Conservation (phyloP, 345 rosid genomes). For the Gossypioides kirkii region DNA sequence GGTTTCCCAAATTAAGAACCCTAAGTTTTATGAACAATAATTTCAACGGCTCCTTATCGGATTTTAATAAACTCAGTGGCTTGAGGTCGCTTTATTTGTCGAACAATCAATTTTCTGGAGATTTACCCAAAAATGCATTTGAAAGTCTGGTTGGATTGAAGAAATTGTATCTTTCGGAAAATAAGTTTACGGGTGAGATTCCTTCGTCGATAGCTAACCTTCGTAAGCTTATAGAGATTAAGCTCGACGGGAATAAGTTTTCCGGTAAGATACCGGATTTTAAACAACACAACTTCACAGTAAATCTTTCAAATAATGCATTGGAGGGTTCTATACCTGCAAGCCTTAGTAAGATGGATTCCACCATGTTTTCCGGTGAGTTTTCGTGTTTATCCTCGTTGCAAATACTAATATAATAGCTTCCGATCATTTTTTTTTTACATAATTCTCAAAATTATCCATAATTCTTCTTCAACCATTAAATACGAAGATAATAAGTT, state of each 20-base stretch:
- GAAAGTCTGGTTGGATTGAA: conserved; percentile 51
- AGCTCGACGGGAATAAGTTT: conserved; percentile 61
- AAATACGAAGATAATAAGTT: too few relatives aligned
- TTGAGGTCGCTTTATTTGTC: conserved; percentile 62
- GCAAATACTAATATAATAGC: too few relatives aligned
- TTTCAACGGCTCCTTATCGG: conserved; percentile 58
- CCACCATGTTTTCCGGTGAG: conserved; percentile 35
- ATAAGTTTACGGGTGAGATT: conserved; percentile 52
- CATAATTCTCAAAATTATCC: too few relatives aligned
- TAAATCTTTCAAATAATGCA: conserved; percentile 52
- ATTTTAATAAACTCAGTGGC: conserved; percentile 38
- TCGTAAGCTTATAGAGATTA: conserved; percentile 51
- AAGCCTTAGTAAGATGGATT: conserved; percentile 29
- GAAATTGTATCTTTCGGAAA: conserved; percentile 53
- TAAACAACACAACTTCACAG: conserved; percentile 16
- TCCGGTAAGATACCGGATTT: conserved; percentile 57
- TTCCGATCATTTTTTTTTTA: too few relatives aligned
- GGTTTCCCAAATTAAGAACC: conserved; percentile 41
- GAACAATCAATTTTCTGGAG: conserved; percentile 51
- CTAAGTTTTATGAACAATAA: conserved; percentile 58
- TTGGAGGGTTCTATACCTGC: conserved; percentile 60
- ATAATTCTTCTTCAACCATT: too few relatives aligned
- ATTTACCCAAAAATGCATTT: conserved; percentile 50
- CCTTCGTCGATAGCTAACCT: conserved; percentile 46
- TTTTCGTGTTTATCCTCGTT: too few relatives aligned